A percentile compares a stretch with the other conserved stretches of the same genome.
phyloP scores from a whole-genome alignment of 1,284 basidiomycete genomes.

The Apiotrichum sp. region DNA sequence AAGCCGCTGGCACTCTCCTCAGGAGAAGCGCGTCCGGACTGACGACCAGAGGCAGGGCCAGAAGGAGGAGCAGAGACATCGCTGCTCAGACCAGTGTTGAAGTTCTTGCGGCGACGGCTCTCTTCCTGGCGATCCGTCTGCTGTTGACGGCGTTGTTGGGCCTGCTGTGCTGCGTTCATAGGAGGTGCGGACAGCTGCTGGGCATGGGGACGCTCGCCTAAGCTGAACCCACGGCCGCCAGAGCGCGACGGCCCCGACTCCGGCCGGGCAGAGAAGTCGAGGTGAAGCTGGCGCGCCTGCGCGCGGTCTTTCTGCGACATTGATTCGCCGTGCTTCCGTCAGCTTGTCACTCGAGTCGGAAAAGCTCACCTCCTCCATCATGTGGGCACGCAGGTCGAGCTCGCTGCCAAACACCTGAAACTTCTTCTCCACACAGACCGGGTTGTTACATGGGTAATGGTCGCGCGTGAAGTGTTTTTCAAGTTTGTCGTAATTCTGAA shows the following conservation, averaged over 20 bases:
- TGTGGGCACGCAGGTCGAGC: conserved; percentile 87
- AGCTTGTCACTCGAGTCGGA: background rate
- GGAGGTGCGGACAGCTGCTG: conserved; percentile 34
- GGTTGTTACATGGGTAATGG: conserved; percentile 73
- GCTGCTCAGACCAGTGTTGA: conserved; percentile 57
- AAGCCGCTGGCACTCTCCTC: conserved; percentile 27
- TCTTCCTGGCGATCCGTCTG: conserved; percentile 40
- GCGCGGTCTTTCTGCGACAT: conserved; percentile 72
- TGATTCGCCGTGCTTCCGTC: conserved; percentile 61
- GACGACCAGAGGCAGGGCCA: conserved; percentile 5
- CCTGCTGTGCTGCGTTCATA: conserved; percentile 38
- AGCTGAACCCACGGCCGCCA: conserved; percentile 31
- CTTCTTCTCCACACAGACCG: conserved; percentile 73
- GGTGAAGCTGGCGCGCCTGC: conserved; percentile 69
- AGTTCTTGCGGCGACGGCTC: conserved; percentile 49
- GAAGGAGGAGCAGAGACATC: background rate
- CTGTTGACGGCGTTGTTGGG: conserved; percentile 35
- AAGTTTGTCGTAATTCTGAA: conserved; percentile 66
- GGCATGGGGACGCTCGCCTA: conserved; percentile 21
- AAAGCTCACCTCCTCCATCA: conserved; percentile 53
- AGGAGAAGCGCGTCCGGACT: conserved; percentile 8
- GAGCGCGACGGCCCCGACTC: conserved; percentile 22
- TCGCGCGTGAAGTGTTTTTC: conserved; percentile 51
- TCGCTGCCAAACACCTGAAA: conserved; percentile 89
- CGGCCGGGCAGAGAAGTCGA: conserved; percentile 55